phyloP scores from a whole-genome alignment of 805 yeast species.

The Schwanniomyces pseudopolymorphus region DNA sequence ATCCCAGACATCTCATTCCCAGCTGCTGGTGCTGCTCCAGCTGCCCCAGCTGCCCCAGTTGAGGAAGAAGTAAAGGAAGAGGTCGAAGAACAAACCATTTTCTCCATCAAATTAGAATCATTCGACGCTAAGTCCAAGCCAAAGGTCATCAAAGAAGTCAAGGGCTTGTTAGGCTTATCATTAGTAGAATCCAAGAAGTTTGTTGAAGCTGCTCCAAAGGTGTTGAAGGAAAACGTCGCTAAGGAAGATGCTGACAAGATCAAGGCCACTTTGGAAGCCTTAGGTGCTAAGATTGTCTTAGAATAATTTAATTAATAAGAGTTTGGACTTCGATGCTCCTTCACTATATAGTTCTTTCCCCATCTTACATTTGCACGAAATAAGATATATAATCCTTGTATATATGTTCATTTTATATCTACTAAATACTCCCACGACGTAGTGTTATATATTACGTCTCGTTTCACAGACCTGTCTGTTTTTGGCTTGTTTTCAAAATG shows the following conservation, averaged over 20 bases:
- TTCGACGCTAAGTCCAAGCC: constrained; percentile 96
- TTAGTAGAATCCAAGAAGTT: constrained; percentile 97
- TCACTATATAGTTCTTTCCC: constrained; percentile 1
- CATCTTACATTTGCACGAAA: constrained; percentile 2
- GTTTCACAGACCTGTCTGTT: too few species aligned
- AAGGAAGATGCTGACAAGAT: constrained; percentile 98
- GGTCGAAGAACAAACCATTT: constrained; percentile 88
- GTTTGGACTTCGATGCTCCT: background rate
- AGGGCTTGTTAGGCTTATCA: constrained; percentile 84
- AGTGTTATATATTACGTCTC: too few species aligned
- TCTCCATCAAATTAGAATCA: constrained; percentile 86
- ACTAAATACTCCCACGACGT: background rate
- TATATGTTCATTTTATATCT: constrained; percentile 4
- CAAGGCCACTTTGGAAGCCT: constrained; percentile 85
- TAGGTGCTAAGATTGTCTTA: constrained; percentile 89
- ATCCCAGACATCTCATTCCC: constrained; percentile 93
- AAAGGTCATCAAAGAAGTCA: constrained; percentile 96
- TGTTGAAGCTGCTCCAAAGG: constrained; percentile 96
- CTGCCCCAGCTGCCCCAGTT: constrained; percentile 69
- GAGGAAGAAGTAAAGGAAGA: constrained; percentile 74
- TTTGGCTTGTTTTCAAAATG: background rate
- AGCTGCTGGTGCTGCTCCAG: constrained; percentile 53
- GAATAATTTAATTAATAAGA: constrained; percentile 51
- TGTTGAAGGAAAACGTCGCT: constrained; percentile 90
- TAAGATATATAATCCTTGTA: constrained; percentile 8